phyloP scores from a whole-genome alignment of 1,139 yeast genomes.

The Yamadazyma atmosphaerica region DNA sequence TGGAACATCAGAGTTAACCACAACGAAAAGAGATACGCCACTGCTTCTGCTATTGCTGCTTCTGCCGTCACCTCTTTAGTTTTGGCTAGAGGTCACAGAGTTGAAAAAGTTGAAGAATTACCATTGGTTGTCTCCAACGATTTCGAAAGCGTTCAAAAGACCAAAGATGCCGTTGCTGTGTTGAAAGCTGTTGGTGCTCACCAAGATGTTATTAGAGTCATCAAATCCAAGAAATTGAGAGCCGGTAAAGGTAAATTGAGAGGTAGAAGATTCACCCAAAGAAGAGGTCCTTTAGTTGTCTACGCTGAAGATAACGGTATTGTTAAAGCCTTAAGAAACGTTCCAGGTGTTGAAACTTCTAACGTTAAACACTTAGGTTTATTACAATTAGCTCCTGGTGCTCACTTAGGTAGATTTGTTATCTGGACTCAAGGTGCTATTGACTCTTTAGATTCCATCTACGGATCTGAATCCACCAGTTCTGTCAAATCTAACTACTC shows the following conservation, averaged over 20 bases:
- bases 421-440: constrained; percentile 99
- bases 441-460: constrained; percentile 93
- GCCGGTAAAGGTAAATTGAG: constrained; percentile 99
- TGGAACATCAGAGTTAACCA: constrained; percentile 99
- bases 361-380: constrained; percentile 91
- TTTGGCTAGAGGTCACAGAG: constrained; percentile 99
- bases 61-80: constrained; percentile 98
- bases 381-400: constrained; percentile 99
- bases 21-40: constrained; percentile 99
- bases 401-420: constrained; percentile 99
- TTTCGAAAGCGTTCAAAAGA: constrained; percentile 89
- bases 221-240: constrained; percentile 98
- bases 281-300: constrained; percentile 99
- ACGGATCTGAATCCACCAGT: constrained; percentile 90
- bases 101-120: constrained; percentile 96
- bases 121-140: constrained; percentile 97
- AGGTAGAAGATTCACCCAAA: constrained; percentile 99
- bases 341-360: constrained; percentile 99
- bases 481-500: constrained; percentile 88
- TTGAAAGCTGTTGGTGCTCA: constrained; percentile 99
- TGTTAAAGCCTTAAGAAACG: constrained; percentile 98
- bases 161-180: constrained; percentile 98
- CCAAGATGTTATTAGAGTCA: constrained; percentile 96
- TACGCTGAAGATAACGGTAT: constrained; percentile 97
- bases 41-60: constrained; percentile 99